A percentile compares a stretch with the other conserved stretches of the same genome.
These are phyloP conservation scores for Aspergillus sclerotiicarbonarius DNA, from an alignment of 495 filamentous ascomycete genomes.

Conservation along the genomic window DNA sequence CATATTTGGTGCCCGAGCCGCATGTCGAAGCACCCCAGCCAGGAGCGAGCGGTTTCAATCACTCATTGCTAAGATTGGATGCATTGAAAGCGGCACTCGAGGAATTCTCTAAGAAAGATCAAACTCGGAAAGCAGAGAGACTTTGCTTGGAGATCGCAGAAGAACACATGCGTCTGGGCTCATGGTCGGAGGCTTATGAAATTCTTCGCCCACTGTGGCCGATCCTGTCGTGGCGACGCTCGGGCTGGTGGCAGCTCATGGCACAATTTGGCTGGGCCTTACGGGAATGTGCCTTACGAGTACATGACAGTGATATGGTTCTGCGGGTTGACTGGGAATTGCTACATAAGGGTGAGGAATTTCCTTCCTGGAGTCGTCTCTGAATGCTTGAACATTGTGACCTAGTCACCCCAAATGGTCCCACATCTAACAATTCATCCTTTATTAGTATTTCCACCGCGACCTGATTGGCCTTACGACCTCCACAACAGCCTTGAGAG, in stretches of 20 bases:
- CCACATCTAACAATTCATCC: constrained; percentile 1
- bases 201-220: constrained; percentile 72
- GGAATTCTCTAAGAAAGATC: constrained; percentile 64
- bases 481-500: constrained; percentile 66
- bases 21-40: constrained; percentile 64
- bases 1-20: constrained; percentile 78
- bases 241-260: constrained; percentile 79
- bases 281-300: constrained; percentile 65
- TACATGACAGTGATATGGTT: constrained; percentile 62
- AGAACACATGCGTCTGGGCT: constrained; percentile 59
- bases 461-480: constrained; percentile 66
- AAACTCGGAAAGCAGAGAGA: constrained; percentile 64
- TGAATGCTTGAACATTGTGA: background rate
- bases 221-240: constrained; percentile 66
- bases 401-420: background rate
- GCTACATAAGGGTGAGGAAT: constrained; percentile 59
- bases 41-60: constrained; percentile 56
- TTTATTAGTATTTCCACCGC: constrained; percentile 57
- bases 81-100: constrained; percentile 57
- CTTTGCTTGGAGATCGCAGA: constrained; percentile 67
- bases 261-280: constrained; percentile 72
- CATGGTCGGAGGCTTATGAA: constrained; percentile 65
- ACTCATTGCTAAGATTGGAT: constrained; percentile 59
- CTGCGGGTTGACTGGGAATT: constrained; percentile 86
- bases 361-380: background rate